Evolutionary conservation across 108 stramenopile species (phyloP).

Genomic region (Nitzschia palea): DNA sequence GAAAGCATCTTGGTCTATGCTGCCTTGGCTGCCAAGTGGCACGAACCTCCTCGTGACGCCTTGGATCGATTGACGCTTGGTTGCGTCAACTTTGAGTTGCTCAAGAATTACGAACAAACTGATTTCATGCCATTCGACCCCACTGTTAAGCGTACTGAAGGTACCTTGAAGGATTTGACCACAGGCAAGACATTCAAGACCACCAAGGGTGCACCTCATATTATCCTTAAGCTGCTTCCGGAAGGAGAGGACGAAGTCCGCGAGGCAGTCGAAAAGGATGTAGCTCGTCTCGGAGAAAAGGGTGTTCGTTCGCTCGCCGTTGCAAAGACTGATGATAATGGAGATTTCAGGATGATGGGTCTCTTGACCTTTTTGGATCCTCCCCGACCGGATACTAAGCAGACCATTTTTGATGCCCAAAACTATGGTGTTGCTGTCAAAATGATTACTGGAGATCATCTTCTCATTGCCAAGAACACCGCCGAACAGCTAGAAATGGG

Average conservation of each 20-base stretch:
- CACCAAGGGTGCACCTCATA: conserved; percentile 78
- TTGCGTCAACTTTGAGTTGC: conserved; percentile 37
- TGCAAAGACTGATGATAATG: conserved; percentile 47
- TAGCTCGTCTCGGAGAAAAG: conserved; percentile 56
- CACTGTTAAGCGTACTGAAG: conserved; percentile 70
- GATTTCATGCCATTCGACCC: conserved; percentile 84
- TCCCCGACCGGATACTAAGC: conserved; percentile 76
- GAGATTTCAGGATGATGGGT: conserved; percentile 65
- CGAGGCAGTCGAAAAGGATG: conserved; percentile 46
- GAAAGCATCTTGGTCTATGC: conserved; percentile 57
- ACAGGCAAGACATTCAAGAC: conserved; percentile 54
- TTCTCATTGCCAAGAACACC: conserved; percentile 72
- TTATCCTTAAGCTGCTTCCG: conserved; percentile 51
- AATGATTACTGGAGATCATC: conserved; percentile 90
- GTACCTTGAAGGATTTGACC: conserved; percentile 44
- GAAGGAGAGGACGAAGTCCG: conserved; percentile 20
- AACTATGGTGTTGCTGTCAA: conserved; percentile 73
- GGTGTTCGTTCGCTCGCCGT: conserved; percentile 77
- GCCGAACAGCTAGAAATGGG: conserved; percentile 63
- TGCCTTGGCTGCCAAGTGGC: conserved; percentile 70
- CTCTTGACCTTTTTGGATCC: conserved; percentile 84
- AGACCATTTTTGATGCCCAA: conserved; percentile 56
- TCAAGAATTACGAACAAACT: conserved; percentile 46
- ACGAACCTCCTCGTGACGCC: conserved; percentile 58
- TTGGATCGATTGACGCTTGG: conserved; percentile 57